Evolutionary conservation across 805 yeast species (phyloP), one percentile per base, ranked within the genome.

Genomic region (Nakazawaea wyomingensis): DNA sequence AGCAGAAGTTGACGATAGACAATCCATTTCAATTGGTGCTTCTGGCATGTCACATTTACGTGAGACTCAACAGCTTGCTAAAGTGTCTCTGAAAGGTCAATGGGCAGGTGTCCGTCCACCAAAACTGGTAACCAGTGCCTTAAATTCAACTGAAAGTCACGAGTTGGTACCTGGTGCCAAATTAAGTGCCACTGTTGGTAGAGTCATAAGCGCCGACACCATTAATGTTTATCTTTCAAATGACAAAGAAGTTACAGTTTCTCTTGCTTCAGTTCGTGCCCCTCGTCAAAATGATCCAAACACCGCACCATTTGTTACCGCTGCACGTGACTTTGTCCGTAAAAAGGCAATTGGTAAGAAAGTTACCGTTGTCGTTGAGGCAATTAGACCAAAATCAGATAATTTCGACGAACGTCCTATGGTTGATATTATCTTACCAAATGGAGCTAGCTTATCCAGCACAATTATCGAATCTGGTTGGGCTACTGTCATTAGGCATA

Each of bases 1-100:
- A 24, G 95, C 83, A 10, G 80, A 78, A 50, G 78, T 86, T 38
- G 75, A 80, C 20, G 95, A 87, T 58, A 82, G 91, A 88, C 96
- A 88, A 57, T 76, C 88, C 1, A 56, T 74, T 11, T 53, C 78
- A 33, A 65, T 87, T 45, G 96, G 96, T 4, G 65, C 88, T 9
- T 62, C 69, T 34, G 66, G 68, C 19, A 85, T 87, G 89, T 51
- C 72, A 2, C 56, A 58, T 28, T 69, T 85, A 43, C 75, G 95
- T 55, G 72, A 68, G 46, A 77, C 81, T 21, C 95, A 85, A 58
- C 75, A 70, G 48, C 56, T 68, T 1, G 93, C 91, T 13, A 79
- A 72, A 52, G 50, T 52, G 18, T 62, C 69, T 20, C 82, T 77
- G 16, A 70, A 71, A 48, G 82, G 82, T 13, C 50, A 81, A 22